Base-by-base conservation (phyloP, 805 yeast genomes). In the Zygotorulaspora danielsina region DNA sequence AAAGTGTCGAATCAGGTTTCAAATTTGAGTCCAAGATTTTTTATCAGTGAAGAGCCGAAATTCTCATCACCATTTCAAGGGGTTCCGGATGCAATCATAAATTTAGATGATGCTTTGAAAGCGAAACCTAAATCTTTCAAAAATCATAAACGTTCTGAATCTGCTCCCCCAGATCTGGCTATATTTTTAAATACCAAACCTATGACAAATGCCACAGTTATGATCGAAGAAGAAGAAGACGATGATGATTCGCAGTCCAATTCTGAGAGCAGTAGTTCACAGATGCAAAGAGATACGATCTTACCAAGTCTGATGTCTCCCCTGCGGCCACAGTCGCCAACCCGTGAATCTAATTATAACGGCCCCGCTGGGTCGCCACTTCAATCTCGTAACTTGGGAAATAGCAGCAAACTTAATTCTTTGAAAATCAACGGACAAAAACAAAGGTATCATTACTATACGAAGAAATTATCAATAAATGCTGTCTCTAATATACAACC, bases 51-150 rank as follows among this genome's bases (percentile, higher is more conserved):
- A 34, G 64, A 57, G 26, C 58, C 60, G 29, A 50, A 48, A 39
- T 57, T 53, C 46, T 42, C 62, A 18, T 46, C 63, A 8, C 55
- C 57, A 8, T 45, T 54, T 19, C 45, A 56, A 41, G 59, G 65
- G 16, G 64, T 70, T 4, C 79, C 80, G 1, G 76, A 74, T 48
- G 79, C 81, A 2, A 63, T 72, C 17, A 78, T 77, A 17, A 80
- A 77, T 46, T 55, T 77, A 34, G 81, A 77, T 45, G 71, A 72
- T 19, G 79, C 78, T 8, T 61, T 72, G 17, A 70, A 66, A 29
- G 48, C 63, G n/a, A 61, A 46, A 36, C 63, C 60, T 43, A 55
- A 46, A 45, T 56, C 55, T 6, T 59, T 59, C 29, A 44, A 53
- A 34, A 46, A 60, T 5, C 80, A 75, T 52, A 65, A 78, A 50